Evolutionary conservation across 805 yeast genomes (phyloP), one percentile per base, ranked within the genome.

Genomic region (Monosporozyma aquatica): DNA sequence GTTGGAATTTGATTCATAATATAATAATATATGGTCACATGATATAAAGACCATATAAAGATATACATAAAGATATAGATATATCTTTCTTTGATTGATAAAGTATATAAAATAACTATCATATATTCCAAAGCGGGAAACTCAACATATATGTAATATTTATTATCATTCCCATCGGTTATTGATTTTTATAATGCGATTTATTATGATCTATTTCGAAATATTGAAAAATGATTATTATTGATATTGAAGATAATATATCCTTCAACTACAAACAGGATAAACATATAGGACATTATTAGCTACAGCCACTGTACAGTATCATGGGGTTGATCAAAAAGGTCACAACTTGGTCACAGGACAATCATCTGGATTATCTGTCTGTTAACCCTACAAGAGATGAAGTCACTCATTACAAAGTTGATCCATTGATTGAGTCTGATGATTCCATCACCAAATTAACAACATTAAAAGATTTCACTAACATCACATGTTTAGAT

Each of bases 381-480:
- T 79, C 84, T 0, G 80, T 82, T 6, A 81, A 77, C 48, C 92
- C 95, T 2, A 71, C 84, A 23, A 80, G 94, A 2, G 95, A 87
- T 56, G 90, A 82, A 51, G 80, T 86, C 2, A 65, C 81, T 0
- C 68, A 84, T 9, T 81, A 80, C 53, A 75, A 73, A 47, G 77
- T 83, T 0, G 65, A 72, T 47, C 66, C 67, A 25, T 55, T 51
- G 44, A 71, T 72, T 17, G 72, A 72, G 21, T 68, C 71, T 7
- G 81, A 76, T 40, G 73, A 73, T 38, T 76, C 73, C 9, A 66
- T 82, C 15, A 53, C 65, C 17, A 79, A 74, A 50, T 52, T 76
- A n/a, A 62, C 62, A 38, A 74, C 75, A 8, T 67, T 76, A 44
- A 69, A 73, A 22, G 87, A 86, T 7, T 81, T 85, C 56, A 82